A percentile compares a stretch with the other conserved stretches of the same genome.
Evolutionary conservation across 176 grass and related monocot genomes (phyloP).

Genomic region (Carex myosuroides): DNA sequence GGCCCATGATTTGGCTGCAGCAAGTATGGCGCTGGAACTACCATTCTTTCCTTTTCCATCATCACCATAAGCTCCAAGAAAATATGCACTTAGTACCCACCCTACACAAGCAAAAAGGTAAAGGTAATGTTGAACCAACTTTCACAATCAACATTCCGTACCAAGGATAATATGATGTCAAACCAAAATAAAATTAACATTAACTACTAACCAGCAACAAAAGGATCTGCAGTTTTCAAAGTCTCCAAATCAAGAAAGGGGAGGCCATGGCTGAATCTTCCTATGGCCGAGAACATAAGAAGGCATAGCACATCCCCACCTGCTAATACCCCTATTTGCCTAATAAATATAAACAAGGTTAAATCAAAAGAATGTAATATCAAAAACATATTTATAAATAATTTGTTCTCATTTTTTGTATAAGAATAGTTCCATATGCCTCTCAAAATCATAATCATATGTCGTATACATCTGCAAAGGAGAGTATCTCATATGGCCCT

Average conservation of each 20-base stretch:
- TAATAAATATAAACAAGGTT: conserved; percentile 18
- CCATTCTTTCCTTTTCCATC: conserved; percentile 80
- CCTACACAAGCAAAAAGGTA: conserved; percentile 34
- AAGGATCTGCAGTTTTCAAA: conserved; percentile 72
- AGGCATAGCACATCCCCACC: conserved; percentile 80
- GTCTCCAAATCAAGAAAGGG: conserved; percentile 62
- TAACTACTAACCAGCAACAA: conserved; percentile 59
- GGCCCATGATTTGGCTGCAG: conserved; percentile 64
- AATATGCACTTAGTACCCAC: conserved; percentile 76
- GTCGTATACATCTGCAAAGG: not conserved
- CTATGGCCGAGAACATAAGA: conserved; percentile 67
- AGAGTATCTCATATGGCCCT: not conserved
- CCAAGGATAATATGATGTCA: not conserved
- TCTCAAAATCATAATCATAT: not conserved
- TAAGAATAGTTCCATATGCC: not conserved
- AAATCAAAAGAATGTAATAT: not conserved
- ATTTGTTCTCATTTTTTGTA: conserved; percentile 11
- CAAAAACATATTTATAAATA: not conserved
- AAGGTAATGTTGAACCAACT: not conserved
- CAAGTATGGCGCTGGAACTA: conserved; percentile 37
- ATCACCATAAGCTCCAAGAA: conserved; percentile 80
- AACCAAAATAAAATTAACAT: not conserved
- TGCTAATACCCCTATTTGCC: conserved; percentile 63
- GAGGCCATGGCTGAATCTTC: conserved; percentile 86
- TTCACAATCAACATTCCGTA: not conserved